Evolutionary conservation across 306 rosid genomes (phyloP).

Genomic region (Lupinus albus): DNA sequence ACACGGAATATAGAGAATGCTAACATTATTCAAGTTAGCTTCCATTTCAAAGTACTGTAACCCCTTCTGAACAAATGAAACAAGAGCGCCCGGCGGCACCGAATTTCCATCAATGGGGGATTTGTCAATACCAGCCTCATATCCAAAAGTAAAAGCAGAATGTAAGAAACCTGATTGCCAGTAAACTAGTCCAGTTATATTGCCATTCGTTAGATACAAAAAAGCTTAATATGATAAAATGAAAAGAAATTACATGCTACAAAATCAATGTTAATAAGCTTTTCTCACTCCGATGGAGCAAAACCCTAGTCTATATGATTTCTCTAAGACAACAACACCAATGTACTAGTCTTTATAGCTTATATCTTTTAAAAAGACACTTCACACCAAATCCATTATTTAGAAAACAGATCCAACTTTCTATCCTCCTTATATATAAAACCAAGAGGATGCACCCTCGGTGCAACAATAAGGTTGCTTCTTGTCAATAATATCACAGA

Average conservation of each 20-base stretch:
- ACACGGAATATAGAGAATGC: constrained; percentile 45
- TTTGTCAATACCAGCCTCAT: constrained; percentile 88
- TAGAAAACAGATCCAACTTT: constrained; percentile 32
- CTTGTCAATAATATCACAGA: no score
- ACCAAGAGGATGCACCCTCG: no score
- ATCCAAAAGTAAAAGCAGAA: constrained; percentile 93
- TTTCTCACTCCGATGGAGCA: background rate
- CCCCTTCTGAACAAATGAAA: constrained; percentile 90
- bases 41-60: constrained; percentile 98
- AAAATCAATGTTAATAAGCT: constrained; percentile 7
- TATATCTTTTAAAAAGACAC: constrained; percentile 11
- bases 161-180: constrained; percentile 75
- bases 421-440: no score
- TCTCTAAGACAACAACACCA: no score
- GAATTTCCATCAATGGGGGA: constrained; percentile 81
- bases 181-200: constrained; percentile 35
- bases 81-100: constrained; percentile 87
- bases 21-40: constrained; percentile 95
- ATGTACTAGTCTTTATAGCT: no score
- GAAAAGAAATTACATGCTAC: background rate
- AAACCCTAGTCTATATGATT: no score
- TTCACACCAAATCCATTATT: constrained; percentile 1
- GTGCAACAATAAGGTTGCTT: no score
- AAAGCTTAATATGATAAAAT: constrained; percentile 9
- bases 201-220: constrained; percentile 2